phyloP scores from a whole-genome alignment of 2,329 filamentous ascomycete species.

The Epichloe gansuensis region DNA sequence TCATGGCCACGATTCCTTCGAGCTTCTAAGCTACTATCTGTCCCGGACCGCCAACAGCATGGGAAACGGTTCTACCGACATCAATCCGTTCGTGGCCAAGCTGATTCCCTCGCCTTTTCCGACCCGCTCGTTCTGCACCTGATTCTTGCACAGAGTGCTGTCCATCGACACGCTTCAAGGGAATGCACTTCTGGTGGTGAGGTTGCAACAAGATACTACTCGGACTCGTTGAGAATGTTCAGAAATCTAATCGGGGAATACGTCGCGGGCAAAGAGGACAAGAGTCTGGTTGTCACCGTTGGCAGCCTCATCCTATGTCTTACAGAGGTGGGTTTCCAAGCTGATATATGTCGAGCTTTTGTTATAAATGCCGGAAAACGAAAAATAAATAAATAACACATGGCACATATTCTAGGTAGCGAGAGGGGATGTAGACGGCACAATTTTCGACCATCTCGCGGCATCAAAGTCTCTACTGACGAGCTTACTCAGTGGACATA shows the following conservation, averaged over 20 bases:
- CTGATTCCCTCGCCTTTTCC: slow-evolving; percentile 34
- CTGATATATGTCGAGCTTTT: too few relatives aligned
- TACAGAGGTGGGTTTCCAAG: slow-evolving; percentile 26
- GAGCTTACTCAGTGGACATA: slow-evolving; percentile 21
- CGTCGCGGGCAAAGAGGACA: slow-evolving; percentile 20
- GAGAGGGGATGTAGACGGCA: slow-evolving; percentile 32
- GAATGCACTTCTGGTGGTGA: slow-evolving; percentile 15
- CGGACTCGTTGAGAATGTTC: slow-evolving; percentile 24
- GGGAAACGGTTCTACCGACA: slow-evolving; percentile 33
- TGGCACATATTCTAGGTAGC: slow-evolving; percentile 16
- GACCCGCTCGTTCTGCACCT: slow-evolving; percentile 33
- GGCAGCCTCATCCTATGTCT: slow-evolving; percentile 34
- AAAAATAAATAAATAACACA: not conserved
- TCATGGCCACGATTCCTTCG: slow-evolving; percentile 25
- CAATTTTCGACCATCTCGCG: slow-evolving; percentile 32
- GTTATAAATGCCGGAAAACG: too few relatives aligned
- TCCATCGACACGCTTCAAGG: slow-evolving; percentile 23
- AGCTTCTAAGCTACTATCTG: slow-evolving; percentile 33
- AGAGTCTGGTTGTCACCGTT: slow-evolving; percentile 27
- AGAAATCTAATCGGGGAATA: slow-evolving; percentile 22
- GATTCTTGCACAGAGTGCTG: slow-evolving; percentile 32
- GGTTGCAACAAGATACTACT: slow-evolving; percentile 24
- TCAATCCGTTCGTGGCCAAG: slow-evolving; percentile 34
- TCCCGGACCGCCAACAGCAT: slow-evolving; percentile 32
- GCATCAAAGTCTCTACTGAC: slow-evolving; percentile 30